These are phyloP conservation scores for Syncephalastrum contaminatum DNA, from an alignment of 371 early-diverging fungal genomes.

Conservation along the genomic window DNA sequence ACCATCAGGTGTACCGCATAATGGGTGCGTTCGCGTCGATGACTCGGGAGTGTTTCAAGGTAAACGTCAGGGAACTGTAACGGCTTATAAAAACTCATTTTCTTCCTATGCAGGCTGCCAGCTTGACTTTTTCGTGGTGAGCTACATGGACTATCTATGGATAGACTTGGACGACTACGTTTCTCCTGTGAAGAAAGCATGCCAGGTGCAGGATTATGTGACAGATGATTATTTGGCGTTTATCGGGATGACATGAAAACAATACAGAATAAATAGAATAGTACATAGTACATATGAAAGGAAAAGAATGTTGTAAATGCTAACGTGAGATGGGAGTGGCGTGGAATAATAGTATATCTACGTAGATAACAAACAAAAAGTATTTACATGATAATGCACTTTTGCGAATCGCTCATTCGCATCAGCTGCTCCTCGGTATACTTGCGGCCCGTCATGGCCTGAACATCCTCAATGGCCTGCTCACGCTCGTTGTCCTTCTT, in stretches of 20 bases:
- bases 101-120: slow-evolving; percentile 28
- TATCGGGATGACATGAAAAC: slow-evolving; percentile 1
- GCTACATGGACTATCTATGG: slow-evolving; percentile 29
- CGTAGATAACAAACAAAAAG: neutral
- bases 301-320: no score
- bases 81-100: neutral
- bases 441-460: slow-evolving; percentile 52
- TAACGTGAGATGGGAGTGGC: no score
- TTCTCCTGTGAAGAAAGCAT: slow-evolving; percentile 9
- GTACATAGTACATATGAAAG: no score
- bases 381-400: slow-evolving; percentile 44
- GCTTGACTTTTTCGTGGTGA: slow-evolving; percentile 37
- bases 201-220: slow-evolving; percentile 27
- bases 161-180: slow-evolving; percentile 15
- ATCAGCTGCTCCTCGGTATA: slow-evolving; percentile 39
- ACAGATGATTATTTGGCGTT: slow-evolving; percentile 18
- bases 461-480: slow-evolving; percentile 62
- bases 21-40: slow-evolving; percentile 47
- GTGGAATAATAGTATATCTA: neutral
- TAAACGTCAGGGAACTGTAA: slow-evolving; percentile 2
- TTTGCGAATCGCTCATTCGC: slow-evolving; percentile 27
- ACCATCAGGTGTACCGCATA: slow-evolving; percentile 23
- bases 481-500: slow-evolving; percentile 65
- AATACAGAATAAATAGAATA: no score
- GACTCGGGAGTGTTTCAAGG: slow-evolving; percentile 31